Percentiles rank a stretch among this genome's conserved stretches.
Conservation (phyloP, 1,284 basidiomycete genomes). For the Trichosporon sp. region DNA sequence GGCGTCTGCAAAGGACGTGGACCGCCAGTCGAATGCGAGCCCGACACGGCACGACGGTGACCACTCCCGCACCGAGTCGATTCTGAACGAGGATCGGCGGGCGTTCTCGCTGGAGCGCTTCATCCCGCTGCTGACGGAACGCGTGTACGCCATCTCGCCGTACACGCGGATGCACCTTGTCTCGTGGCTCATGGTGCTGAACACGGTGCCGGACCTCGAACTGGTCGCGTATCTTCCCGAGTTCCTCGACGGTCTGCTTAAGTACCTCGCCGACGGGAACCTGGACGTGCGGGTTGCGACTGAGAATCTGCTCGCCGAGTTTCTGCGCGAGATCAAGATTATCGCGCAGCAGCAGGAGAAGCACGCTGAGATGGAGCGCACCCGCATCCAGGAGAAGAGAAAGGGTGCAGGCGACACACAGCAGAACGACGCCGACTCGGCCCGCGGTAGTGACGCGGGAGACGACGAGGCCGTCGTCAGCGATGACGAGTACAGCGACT, state of each 20-base stretch:
- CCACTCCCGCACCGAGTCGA: slow-evolving; percentile 23
- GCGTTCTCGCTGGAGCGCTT: slow-evolving; percentile 94
- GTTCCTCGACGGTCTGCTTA: slow-evolving; percentile 89
- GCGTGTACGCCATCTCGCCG: slow-evolving; percentile 93
- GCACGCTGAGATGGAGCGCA: slow-evolving; percentile 39
- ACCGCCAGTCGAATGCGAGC: slow-evolving; percentile 17
- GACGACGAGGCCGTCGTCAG: slow-evolving; percentile 44
- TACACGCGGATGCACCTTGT: slow-evolving; percentile 96
- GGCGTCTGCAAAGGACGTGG: background rate
- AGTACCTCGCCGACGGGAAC: slow-evolving; percentile 93
- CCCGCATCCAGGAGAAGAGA: slow-evolving; percentile 27
- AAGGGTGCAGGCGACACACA: slow-evolving; percentile 13
- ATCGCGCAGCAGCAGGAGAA: slow-evolving; percentile 71
- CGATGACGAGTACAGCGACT: slow-evolving; percentile 40
- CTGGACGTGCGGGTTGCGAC: slow-evolving; percentile 92
- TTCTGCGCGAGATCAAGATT: slow-evolving; percentile 87
- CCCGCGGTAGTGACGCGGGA: slow-evolving; percentile 25
- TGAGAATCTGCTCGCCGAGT: slow-evolving; percentile 87
- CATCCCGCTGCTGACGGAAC: slow-evolving; percentile 88
- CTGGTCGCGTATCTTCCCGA: slow-evolving; percentile 91
- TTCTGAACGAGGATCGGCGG: slow-evolving; percentile 40
- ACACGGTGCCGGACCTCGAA: slow-evolving; percentile 95
- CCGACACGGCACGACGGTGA: slow-evolving; percentile 26
- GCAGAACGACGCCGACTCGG: slow-evolving; percentile 58
- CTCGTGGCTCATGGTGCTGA: slow-evolving; percentile 93